Percentiles rank a stretch among this genome's conserved stretches.
Conservation (phyloP, 352 stramenopile genomes). For the Phytophthora cactorum region DNA sequence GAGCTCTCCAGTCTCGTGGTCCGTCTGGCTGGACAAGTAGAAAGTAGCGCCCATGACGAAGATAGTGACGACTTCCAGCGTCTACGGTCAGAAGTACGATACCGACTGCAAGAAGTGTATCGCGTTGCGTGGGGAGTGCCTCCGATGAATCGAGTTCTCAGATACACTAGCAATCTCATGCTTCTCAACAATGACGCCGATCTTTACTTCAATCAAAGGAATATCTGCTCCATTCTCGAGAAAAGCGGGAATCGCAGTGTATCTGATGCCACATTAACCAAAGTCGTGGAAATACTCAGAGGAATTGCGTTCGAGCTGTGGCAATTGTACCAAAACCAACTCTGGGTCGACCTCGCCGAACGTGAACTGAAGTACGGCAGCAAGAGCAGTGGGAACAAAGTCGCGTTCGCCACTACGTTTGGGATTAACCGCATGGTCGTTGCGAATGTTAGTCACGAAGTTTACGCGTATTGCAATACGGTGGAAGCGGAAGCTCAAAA, state of each 20-base stretch:
- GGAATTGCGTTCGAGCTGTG: slow-evolving; percentile 66
- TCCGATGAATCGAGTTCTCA: slow-evolving; percentile 52
- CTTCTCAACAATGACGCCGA: slow-evolving; percentile 63
- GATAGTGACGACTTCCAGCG: slow-evolving; percentile 21
- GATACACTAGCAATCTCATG: slow-evolving; percentile 72
- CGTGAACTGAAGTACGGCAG: slow-evolving; percentile 54
- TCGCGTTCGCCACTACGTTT: slow-evolving; percentile 48
- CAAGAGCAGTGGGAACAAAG: slow-evolving; percentile 66
- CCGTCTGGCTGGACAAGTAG: slow-evolving; percentile 17
- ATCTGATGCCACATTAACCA: slow-evolving; percentile 29
- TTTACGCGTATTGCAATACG: slow-evolving; percentile 35
- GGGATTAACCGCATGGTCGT: slow-evolving; percentile 61
- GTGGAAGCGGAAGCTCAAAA: slow-evolving; percentile 17
- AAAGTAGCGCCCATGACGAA: slow-evolving; percentile 18
- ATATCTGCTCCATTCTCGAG: slow-evolving; percentile 19
- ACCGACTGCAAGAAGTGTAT: slow-evolving; percentile 78
- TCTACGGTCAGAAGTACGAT: slow-evolving; percentile 42
- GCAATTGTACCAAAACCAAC: slow-evolving; percentile 84
- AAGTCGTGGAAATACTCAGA: slow-evolving; percentile 39
- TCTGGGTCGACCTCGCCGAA: slow-evolving; percentile 69
- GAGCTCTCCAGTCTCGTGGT: slow-evolving; percentile 45
- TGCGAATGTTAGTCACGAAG: slow-evolving; percentile 63
- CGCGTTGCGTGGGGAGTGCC: slow-evolving; percentile 61
- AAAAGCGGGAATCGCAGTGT: not conserved
- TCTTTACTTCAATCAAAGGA: slow-evolving; percentile 57